These are phyloP conservation scores for Wickerhamomyces xylosicus DNA, from an alignment of 805 yeast species.

Conservation along the genomic window DNA sequence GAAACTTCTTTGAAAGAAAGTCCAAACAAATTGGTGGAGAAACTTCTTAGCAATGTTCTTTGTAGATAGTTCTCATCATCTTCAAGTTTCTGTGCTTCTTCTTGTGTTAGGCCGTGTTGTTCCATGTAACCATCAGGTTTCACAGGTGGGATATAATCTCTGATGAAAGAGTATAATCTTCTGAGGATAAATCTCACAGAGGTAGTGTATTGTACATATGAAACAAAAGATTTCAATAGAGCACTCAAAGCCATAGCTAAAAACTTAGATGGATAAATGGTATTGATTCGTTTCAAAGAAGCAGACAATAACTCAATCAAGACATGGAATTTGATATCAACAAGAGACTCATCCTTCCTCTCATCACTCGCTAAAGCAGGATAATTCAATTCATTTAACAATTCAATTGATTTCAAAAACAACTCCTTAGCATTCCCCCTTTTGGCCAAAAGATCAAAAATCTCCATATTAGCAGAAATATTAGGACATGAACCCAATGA, in stretches of 20 bases:
- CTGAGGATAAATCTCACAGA: conserved; percentile 39
- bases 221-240: conserved; percentile 38
- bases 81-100: conserved; percentile 29
- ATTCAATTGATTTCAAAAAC: conserved; percentile 60
- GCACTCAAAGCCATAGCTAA: conserved; percentile 58
- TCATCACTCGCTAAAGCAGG: background rate
- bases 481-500: conserved; percentile 20
- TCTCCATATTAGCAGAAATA: conserved; percentile 21
- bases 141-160: conserved; percentile 43
- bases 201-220: conserved; percentile 25
- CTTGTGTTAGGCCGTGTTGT: conserved; percentile 18
- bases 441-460: conserved; percentile 54
- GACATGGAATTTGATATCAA: conserved; percentile 47
- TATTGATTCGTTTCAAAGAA: conserved; percentile 49
- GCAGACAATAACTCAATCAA: conserved; percentile 54
- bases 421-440: conserved; percentile 78
- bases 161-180: conserved; percentile 52
- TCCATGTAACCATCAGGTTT: conserved; percentile 29
- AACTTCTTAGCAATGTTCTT: conserved; percentile 51
- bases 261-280: conserved; percentile 73
- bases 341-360: conserved; percentile 7
- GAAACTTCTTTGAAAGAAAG: conserved; percentile 19
- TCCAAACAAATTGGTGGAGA: conserved; percentile 43
- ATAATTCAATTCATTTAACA: conserved; percentile 31
- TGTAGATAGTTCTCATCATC: conserved; percentile 55